Percentiles rank a stretch among this genome's conserved stretches.
phyloP scores from a whole-genome alignment of 2,329 filamentous ascomycete genomes.

The Cercospora sojina region DNA sequence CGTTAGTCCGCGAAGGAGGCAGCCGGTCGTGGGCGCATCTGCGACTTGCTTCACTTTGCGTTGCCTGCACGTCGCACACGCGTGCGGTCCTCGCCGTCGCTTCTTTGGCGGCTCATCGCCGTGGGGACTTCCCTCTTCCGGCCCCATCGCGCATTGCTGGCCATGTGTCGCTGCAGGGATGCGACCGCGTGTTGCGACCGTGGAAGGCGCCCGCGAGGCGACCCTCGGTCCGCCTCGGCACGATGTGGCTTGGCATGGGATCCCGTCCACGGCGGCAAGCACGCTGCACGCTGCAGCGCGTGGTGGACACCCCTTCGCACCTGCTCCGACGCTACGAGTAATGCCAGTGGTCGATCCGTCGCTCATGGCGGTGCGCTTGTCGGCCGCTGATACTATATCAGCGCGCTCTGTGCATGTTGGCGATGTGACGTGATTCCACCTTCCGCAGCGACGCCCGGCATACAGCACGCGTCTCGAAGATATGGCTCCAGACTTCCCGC shows the following conservation, averaged over 20 bases:
- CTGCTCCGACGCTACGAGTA: neutral
- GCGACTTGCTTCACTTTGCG: slow-evolving; percentile 15
- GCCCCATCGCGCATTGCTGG: slow-evolving; percentile 1
- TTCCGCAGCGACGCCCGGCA: neutral
- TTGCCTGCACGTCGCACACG: slow-evolving; percentile 14
- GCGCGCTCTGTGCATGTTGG: neutral
- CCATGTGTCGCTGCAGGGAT: slow-evolving; percentile 4
- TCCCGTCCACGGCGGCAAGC: neutral
- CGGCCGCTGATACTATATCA: neutral
- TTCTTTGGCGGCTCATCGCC: slow-evolving; percentile 15
- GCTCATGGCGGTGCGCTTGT: neutral
- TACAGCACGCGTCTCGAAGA: neutral
- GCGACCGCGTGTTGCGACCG: neutral
- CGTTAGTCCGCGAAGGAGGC: neutral
- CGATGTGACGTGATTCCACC: neutral
- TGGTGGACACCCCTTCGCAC: neutral
- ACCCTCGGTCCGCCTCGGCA: slow-evolving; percentile 1
- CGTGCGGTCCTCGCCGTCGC: slow-evolving; percentile 17
- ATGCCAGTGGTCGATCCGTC: neutral
- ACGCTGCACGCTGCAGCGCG: neutral
- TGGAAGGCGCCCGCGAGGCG: neutral
- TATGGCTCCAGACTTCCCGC: neutral
- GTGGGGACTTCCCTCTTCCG: slow-evolving; percentile 4
- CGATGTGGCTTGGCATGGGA: neutral
- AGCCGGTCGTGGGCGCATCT: neutral